Evolutionary conservation across 2,329 filamentous ascomycete species (phyloP), one percentile per base, ranked within the genome.

Genomic region (Westerdykella ornata): DNA sequence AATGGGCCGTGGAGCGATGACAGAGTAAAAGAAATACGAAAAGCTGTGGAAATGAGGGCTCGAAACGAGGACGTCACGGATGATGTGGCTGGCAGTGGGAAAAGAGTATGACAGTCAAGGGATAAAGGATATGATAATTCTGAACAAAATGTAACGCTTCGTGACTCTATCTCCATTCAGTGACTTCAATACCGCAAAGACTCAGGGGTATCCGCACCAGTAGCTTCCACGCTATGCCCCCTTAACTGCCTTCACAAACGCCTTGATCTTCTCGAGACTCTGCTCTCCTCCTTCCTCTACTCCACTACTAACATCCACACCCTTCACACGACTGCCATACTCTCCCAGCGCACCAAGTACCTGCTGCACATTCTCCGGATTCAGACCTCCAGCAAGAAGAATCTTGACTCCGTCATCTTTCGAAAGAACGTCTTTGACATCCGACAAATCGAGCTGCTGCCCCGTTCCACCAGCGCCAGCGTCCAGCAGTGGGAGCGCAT

Each of bases 241-340:
- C 45, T 64, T 92, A 0, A 82, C 86, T 28, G 81, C 80, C 60
- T 78, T 76, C 31, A 97, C 73, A 66, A 98, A 98, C 3, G 76
- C 78, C 48, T 73, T 72, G 52, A 98, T 97, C 70, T 84, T 94
- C 14, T 80, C 77, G 43, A 90, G 56, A 65, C 82, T 85, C 67
- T 98, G 92, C 60, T 80, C 72, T 2, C 88, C 90, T 28, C 80
- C 81, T 22, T 60, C 57, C 68, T 97, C 92, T 2, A 98, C 88
- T 0, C 94, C 94, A 58, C 87, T 95, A 65, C 88, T 95, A 15
- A 95, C 87, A 70, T 98, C 92, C 3, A 98, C 85, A 2, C 84
- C 89, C 26, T 88, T 71, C 11, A 96, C 78, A 45, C 82, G 78
- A 8, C 72, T 72, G 18, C 72, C 72, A 8, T 78, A 63, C 5